phyloP scores from a whole-genome alignment of 257 asterid species.

The Salvia hispanica region DNA sequence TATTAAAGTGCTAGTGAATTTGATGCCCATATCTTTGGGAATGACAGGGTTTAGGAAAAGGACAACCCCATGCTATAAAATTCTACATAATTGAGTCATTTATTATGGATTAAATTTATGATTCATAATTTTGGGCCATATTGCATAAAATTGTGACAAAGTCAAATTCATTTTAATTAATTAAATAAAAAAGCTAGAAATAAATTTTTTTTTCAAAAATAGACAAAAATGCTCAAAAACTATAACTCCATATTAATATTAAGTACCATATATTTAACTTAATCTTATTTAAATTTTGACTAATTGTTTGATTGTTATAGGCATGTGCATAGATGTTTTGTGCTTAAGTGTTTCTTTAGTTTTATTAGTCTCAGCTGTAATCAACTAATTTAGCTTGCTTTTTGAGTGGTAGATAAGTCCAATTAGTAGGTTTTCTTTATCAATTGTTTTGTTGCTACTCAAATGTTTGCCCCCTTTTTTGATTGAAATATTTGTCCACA shows the following conservation, averaged over 20 bases:
- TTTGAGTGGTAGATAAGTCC: conserved; percentile 21
- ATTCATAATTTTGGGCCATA: not conserved
- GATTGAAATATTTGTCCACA: conserved; percentile 47
- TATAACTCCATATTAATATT: too few species aligned
- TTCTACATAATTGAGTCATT: conserved; percentile 33
- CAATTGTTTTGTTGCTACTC: conserved; percentile 41
- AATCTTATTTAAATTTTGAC: not conserved
- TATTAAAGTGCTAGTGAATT: conserved; percentile 39
- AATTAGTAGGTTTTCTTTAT: conserved; percentile 18
- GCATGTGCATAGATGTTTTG: conserved; percentile 39
- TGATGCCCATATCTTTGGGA: conserved; percentile 58
- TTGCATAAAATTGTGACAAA: too few species aligned
- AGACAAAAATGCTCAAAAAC: too few species aligned
- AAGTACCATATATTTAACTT: too few species aligned
- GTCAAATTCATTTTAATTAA: too few species aligned
- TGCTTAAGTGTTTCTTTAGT: conserved; percentile 4
- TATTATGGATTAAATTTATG: not conserved
- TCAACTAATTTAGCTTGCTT: conserved; percentile 29
- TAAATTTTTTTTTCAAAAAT: too few species aligned
- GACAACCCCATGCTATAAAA: conserved; percentile 40
- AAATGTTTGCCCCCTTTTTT: conserved; percentile 47
- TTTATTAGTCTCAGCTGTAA: conserved; percentile 25
- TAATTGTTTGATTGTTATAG: not conserved
- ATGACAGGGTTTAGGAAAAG: conserved; percentile 53
- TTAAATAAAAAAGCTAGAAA: too few species aligned